Evolutionary conservation across 1,284 basidiomycete species (phyloP).

Genomic region (Cystobasidium slooffiae): DNA sequence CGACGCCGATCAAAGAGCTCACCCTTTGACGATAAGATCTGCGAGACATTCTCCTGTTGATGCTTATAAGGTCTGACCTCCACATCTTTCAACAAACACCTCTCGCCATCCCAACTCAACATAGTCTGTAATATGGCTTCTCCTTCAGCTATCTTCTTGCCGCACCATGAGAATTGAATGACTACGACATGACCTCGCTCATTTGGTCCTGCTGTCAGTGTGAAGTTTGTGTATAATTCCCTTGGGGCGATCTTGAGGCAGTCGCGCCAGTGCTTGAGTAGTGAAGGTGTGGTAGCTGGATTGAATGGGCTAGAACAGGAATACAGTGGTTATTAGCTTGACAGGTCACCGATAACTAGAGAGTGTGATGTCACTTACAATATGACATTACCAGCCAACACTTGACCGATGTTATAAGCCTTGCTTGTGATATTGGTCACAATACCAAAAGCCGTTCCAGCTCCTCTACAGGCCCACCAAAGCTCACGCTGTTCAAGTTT

Average conservation of each 20-base stretch:
- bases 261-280: slow-evolving; percentile 88
- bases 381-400: slow-evolving; percentile 86
- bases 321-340: background rate
- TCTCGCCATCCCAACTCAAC: slow-evolving; percentile 75
- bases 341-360: background rate
- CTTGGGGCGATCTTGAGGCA: slow-evolving; percentile 84
- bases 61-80: slow-evolving; percentile 82
- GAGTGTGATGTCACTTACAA: slow-evolving; percentile 65
- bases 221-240: slow-evolving; percentile 83
- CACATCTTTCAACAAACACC: slow-evolving; percentile 81
- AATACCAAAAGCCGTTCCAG: slow-evolving; percentile 79
- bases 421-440: slow-evolving; percentile 83
- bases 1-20: slow-evolving; percentile 48
- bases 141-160: slow-evolving; percentile 72
- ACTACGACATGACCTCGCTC: slow-evolving; percentile 65
- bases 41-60: slow-evolving; percentile 87
- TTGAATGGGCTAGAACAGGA: slow-evolving; percentile 71
- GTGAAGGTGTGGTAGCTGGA: slow-evolving; percentile 75
- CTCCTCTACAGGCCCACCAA: slow-evolving; percentile 88
- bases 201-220: slow-evolving; percentile 80
- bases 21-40: slow-evolving; percentile 80
- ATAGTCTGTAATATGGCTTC: slow-evolving; percentile 78
- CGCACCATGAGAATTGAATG: slow-evolving; percentile 79
- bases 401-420: slow-evolving; percentile 82
- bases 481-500: slow-evolving; percentile 60